A percentile compares a stretch with the other conserved stretches of the same genome.
phyloP scores from a whole-genome alignment of 177 flowering plant species.

The Vitis hybrid region DNA sequence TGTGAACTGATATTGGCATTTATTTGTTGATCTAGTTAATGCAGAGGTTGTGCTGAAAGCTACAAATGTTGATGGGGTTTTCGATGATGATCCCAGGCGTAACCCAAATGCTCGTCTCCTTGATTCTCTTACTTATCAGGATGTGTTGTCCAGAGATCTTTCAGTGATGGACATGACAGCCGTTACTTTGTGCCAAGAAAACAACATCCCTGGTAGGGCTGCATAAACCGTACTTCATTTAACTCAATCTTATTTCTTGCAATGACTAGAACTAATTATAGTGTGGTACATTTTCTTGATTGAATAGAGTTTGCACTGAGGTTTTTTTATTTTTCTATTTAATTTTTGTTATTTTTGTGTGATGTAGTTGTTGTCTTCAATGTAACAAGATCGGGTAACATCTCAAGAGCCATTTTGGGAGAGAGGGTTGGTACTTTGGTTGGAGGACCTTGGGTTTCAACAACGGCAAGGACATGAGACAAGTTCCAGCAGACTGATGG shows the following conservation, averaged over 20 bases:
- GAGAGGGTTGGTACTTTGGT: constrained; percentile 94
- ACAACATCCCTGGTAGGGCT: constrained; percentile 86
- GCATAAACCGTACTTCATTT: background rate
- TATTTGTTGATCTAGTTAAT: constrained; percentile 58
- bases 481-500: background rate
- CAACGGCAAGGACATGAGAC: constrained; percentile 31
- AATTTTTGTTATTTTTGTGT: constrained; percentile 1
- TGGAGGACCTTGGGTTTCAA: constrained; percentile 51
- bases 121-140: constrained; percentile 78
- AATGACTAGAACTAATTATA: too few species aligned
- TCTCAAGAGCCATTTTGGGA: constrained; percentile 81
- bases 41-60: constrained; percentile 98
- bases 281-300: background rate
- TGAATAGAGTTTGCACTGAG: background rate
- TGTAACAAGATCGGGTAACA: constrained; percentile 76
- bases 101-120: constrained; percentile 83
- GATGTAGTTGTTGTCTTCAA: constrained; percentile 96
- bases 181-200: constrained; percentile 94
- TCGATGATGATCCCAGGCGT: constrained; percentile 70
- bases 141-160: constrained; percentile 84
- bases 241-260: background rate
- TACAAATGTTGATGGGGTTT: constrained; percentile 97
- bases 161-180: constrained; percentile 99
- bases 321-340: background rate
- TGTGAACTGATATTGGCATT: constrained; percentile 4